These are phyloP conservation scores for Verbascum thapsus DNA, from an alignment of 257 asterid genomes.

Conservation along the genomic window DNA sequence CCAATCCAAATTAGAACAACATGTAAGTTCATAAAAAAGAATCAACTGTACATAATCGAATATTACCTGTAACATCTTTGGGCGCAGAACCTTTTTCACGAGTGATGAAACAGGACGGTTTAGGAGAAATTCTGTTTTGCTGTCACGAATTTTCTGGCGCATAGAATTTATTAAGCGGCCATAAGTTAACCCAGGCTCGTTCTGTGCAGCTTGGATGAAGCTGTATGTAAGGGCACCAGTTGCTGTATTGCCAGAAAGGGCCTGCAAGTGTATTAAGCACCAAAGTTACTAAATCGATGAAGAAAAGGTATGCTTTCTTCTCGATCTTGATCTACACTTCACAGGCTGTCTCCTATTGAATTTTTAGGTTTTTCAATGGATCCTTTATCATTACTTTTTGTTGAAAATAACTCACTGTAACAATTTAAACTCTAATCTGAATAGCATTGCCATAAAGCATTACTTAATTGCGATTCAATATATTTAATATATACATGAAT, in stretches of 20 bases:
- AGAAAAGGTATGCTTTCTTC: neutral
- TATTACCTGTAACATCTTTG: conserved; percentile 36
- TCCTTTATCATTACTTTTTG: conserved; percentile 7
- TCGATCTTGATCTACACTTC: conserved; percentile 7
- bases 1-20: neutral
- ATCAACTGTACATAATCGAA: conserved; percentile 5
- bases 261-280: conserved; percentile 39
- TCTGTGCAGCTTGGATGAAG: conserved; percentile 56
- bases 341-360: neutral
- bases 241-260: conserved; percentile 47
- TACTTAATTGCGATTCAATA: neutral
- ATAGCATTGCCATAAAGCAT: neutral
- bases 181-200: conserved; percentile 53
- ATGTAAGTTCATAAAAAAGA: neutral
- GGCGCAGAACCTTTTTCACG: conserved; percentile 27
- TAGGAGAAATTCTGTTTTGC: conserved; percentile 27
- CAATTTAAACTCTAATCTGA: neutral
- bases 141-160: conserved; percentile 42
- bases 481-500: too few species aligned
- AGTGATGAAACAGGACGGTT: conserved; percentile 38
- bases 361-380: neutral
- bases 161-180: conserved; percentile 49
- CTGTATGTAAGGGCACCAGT: conserved; percentile 71
- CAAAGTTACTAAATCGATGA: conserved; percentile 4
- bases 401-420: neutral